Conservation (phyloP, 495 filamentous ascomycete genomes). For the Parmelia sp. region DNA sequence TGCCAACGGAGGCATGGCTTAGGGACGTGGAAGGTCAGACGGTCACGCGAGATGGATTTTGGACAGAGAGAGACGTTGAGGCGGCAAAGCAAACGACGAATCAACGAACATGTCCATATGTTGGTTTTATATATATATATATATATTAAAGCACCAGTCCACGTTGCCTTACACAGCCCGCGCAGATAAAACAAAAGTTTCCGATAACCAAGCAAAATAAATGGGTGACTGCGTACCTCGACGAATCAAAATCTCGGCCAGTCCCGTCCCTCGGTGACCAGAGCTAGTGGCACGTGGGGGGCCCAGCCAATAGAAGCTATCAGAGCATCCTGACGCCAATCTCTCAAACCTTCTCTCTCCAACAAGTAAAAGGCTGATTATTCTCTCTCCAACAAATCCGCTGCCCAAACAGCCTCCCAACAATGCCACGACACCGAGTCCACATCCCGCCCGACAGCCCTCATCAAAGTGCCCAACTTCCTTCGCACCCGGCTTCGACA, state of each 20-base stretch:
- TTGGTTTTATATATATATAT: no score
- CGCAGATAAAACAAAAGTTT: no score
- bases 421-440: background rate
- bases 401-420: background rate
- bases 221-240: no score
- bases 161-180: no score
- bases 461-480: background rate
- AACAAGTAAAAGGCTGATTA: no score
- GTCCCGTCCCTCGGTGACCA: conserved; percentile 2
- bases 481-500: no score
- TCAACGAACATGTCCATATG: no score
- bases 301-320: background rate
- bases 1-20: conserved; percentile 19
- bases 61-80: background rate
- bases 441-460: no score
- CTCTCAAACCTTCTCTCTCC: background rate
- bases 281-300: conserved; percentile 6
- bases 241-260: background rate
- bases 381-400: background rate
- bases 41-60: background rate
- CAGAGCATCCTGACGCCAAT: background rate
- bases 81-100: no score
- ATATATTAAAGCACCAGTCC: no score
- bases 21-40: background rate
- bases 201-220: no score